A percentile compares a stretch with the other conserved stretches of the same genome.
Evolutionary conservation across 140 eudicot genomes (phyloP).

Genomic region (Flaveria floridana): DNA sequence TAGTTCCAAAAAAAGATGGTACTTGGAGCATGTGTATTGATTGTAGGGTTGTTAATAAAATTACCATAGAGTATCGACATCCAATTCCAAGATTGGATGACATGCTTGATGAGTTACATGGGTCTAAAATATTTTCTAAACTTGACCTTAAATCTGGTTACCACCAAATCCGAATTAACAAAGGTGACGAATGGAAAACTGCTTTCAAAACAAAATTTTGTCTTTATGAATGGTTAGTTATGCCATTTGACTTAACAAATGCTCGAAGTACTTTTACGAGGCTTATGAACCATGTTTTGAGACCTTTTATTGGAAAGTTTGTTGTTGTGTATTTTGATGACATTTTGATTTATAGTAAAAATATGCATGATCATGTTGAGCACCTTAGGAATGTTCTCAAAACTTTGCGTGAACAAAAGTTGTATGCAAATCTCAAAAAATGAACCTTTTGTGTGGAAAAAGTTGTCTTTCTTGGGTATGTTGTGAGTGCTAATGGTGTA

Average conservation of each 20-base stretch:
- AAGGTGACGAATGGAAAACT: conserved; percentile 14
- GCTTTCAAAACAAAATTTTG: conserved; percentile 9
- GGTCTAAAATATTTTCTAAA: neutral
- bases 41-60: neutral
- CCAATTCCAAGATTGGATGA: conserved; percentile 14
- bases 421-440: no score
- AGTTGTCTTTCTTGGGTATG: no score
- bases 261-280: conserved; percentile 9
- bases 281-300: neutral
- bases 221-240: neutral
- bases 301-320: neutral
- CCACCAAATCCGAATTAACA: neutral
- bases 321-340: no score
- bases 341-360: no score
- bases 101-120: conserved; percentile 2
- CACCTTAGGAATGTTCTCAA: no score
- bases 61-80: neutral
- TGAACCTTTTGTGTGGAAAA: no score
- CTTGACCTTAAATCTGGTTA: neutral
- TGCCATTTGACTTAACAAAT: neutral
- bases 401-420: no score
- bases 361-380: no score
- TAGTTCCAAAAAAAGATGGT: conserved; percentile 5
- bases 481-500: neutral
- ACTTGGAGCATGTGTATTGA: neutral